A percentile compares a stretch with the other conserved stretches of the same genome.
phyloP scores from a whole-genome alignment of 148 eudicot species.

The Pharnaceum exiguum region DNA sequence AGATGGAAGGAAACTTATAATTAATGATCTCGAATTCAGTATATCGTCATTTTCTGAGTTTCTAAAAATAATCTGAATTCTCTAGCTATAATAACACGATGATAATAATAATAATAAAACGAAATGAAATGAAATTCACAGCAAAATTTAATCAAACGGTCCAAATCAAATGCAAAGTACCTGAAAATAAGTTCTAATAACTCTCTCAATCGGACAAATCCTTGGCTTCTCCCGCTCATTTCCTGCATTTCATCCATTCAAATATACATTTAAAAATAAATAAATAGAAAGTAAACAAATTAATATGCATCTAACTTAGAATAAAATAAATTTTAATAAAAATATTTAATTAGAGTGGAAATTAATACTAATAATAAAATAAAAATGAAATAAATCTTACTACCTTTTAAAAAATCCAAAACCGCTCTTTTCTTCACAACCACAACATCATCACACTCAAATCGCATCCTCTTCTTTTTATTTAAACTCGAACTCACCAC shows the following conservation, averaged over 20 bases:
- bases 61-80: too few species aligned
- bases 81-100: too few species aligned
- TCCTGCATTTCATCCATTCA: conserved; percentile 21
- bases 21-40: too few species aligned
- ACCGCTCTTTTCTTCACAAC: conserved; percentile 23
- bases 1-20: too few species aligned
- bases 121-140: neutral
- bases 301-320: too few species aligned
- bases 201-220: neutral
- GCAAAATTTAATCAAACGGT: neutral
- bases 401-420: conserved; percentile 30
- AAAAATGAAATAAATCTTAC: neutral
- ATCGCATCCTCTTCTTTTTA: conserved; percentile 51
- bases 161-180: neutral
- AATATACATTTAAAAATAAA: neutral
- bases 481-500: conserved; percentile 34
- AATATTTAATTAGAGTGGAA: too few species aligned
- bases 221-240: conserved; percentile 9
- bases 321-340: too few species aligned
- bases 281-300: neutral
- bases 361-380: neutral
- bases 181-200: neutral
- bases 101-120: too few species aligned
- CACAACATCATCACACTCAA: conserved; percentile 11
- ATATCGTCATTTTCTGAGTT: too few species aligned